Conservation (phyloP, 2,329 filamentous ascomycete genomes). For the Nothophaeocryptopus gaeumannii region DNA sequence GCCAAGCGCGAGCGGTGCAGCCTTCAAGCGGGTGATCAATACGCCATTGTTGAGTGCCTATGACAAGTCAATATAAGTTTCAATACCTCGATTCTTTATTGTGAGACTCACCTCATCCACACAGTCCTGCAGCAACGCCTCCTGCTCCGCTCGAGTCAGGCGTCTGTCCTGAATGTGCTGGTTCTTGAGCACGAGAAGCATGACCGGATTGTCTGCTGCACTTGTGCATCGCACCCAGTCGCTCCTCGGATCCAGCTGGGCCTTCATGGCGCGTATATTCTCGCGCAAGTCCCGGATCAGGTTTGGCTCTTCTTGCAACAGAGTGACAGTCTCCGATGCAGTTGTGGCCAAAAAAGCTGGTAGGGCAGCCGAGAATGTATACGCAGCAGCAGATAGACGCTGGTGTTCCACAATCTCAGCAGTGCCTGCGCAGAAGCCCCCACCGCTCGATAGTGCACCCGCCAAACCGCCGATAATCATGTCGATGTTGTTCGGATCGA, state of each 20-base stretch:
- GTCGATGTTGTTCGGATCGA: slow-evolving; percentile 88
- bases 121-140: slow-evolving; percentile 79
- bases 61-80: neutral
- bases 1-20: slow-evolving; percentile 59
- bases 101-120: slow-evolving; percentile 82
- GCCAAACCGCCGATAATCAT: slow-evolving; percentile 95
- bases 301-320: slow-evolving; percentile 84
- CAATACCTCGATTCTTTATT: neutral
- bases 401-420: slow-evolving; percentile 94
- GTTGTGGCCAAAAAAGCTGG: slow-evolving; percentile 95
- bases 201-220: slow-evolving; percentile 76
- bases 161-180: slow-evolving; percentile 72
- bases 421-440: slow-evolving; percentile 91
- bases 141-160: slow-evolving; percentile 68
- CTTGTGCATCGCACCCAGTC: slow-evolving; percentile 89
- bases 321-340: slow-evolving; percentile 81
- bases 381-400: slow-evolving; percentile 85
- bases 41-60: slow-evolving; percentile 84
- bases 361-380: slow-evolving; percentile 92
- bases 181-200: slow-evolving; percentile 78
- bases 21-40: slow-evolving; percentile 82
- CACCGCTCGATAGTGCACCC: slow-evolving; percentile 84
- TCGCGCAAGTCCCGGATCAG: slow-evolving; percentile 76
- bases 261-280: slow-evolving; percentile 79
- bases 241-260: slow-evolving; percentile 85